Base-by-base conservation (phyloP, 192 early-diverging fungal genomes). In the Coemansia nantahalensis region DNA sequence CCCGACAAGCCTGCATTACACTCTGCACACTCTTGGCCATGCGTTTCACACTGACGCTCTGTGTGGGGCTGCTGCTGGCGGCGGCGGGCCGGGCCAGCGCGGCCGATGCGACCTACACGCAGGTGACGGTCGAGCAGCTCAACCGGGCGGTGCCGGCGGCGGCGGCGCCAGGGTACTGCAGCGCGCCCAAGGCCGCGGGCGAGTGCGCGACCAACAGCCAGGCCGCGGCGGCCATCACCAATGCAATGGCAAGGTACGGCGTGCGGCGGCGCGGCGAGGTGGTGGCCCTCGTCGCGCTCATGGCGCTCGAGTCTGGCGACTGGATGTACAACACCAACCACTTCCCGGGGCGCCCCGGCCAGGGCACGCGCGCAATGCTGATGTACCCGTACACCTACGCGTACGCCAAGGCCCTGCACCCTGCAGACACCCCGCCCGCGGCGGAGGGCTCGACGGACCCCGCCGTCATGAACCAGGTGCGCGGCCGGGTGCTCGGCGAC, bases 291-390 rank as follows among this genome's bases (percentile, higher is more conserved):
- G 34, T 74, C 14, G 39, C 64, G 4, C 32, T 55, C 21, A 67
- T 67, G 62, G 34, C 51, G 14, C 62, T 50, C 17, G 70, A 74
- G 48, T 74, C 70, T 0, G 54, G 26, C 14, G 39, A 44, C 21
- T 74, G 58, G 64, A 23, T 32, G 19, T 66, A 58, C 51, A 67
- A 67, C 54, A 58, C 48, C 32, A 74, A 74, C 47, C 31, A 46
- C 24, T 45, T 1, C 3, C 39, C 56, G 1, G 44, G 50, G 12
- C 44, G 15, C 2, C 16, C 47, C 3, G 70, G 70, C 0, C 70
- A 74, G 34, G 70, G 70, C 5, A 62, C 65, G 8, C 41, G 54
- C 3, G 51, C 51, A 23, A 74, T 74, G 70, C 45, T 62, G 45
- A 51, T 49, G 70, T 67, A 52, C 28, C 18, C 40, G 1, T 67